A percentile compares a stretch with the other conserved stretches of the same genome.
These are phyloP conservation scores for Pseudocercospora fijiensis DNA, from an alignment of 2,329 filamentous ascomycete species.

Conservation along the genomic window DNA sequence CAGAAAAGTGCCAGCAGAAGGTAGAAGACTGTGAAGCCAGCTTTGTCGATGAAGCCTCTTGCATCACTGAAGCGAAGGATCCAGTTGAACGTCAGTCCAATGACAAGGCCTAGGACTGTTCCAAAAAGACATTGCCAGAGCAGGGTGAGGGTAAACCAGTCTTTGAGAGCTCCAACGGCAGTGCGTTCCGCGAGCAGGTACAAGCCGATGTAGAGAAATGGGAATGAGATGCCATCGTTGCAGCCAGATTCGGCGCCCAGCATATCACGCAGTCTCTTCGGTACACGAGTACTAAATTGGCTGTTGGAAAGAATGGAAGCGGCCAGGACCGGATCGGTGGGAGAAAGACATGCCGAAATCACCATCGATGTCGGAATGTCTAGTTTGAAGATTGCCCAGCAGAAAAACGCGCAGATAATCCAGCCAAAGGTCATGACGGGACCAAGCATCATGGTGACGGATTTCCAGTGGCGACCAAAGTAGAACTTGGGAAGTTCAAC, in stretches of 20 bases:
- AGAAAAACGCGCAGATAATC: slow-evolving; percentile 50
- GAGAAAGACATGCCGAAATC: slow-evolving; percentile 56
- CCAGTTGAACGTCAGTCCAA: slow-evolving; percentile 51
- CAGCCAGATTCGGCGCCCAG: slow-evolving; percentile 56
- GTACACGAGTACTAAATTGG: slow-evolving; percentile 54
- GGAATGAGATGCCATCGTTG: slow-evolving; percentile 58
- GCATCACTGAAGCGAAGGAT: slow-evolving; percentile 50
- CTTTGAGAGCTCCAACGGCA: slow-evolving; percentile 45
- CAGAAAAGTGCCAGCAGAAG: slow-evolving; percentile 55
- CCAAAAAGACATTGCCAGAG: slow-evolving; percentile 57
- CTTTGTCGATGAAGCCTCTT: slow-evolving; percentile 48
- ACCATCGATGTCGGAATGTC: slow-evolving; percentile 50
- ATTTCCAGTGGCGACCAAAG: slow-evolving; percentile 54
- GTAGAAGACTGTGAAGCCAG: slow-evolving; percentile 57
- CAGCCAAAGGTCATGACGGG: slow-evolving; percentile 54
- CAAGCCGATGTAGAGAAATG: slow-evolving; percentile 57
- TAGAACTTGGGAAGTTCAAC: slow-evolving; percentile 46
- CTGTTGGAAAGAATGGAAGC: slow-evolving; percentile 55
- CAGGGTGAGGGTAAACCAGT: slow-evolving; percentile 56
- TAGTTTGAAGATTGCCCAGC: slow-evolving; percentile 49
- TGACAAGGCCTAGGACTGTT: slow-evolving; percentile 47
- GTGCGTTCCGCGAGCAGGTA: slow-evolving; percentile 45
- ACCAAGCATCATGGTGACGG: slow-evolving; percentile 50
- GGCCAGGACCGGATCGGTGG: slow-evolving; percentile 58
- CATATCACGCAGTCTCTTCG: slow-evolving; percentile 52